Base-by-base conservation (phyloP, 768 basidiomycete genomes). In the Baorangia bicolor region DNA sequence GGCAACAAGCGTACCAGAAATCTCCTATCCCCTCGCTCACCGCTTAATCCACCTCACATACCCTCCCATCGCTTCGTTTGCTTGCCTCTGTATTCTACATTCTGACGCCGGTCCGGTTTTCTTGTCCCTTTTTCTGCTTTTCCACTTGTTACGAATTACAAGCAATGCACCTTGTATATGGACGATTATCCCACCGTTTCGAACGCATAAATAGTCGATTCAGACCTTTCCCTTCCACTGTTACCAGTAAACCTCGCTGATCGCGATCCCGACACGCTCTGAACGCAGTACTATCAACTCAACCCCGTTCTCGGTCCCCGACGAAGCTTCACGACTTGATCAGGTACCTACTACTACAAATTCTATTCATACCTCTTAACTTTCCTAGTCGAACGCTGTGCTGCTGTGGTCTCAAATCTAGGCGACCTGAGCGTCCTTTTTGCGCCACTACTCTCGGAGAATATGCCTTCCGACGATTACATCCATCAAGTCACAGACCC, bases 1-100 rank as follows among this genome's bases (percentile, higher is more conserved):
- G 69, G 66, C 69, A 69, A 52, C 61, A 69, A 60, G 54, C 63
- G 62, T 47, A 63, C 47, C 63, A 61, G 53, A 56, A 56, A 47
- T 51, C 39, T 54, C 47, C 55, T 38, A 39, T 50, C 41, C 28
- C 31, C 44, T 47, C 56, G 37, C 38, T 39, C 56, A 30, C 49
- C 58, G 41, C 40, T 52, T 61, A 55, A 58, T 61, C 57, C 68
- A 31, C 58, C 49, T 28, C 41, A 43, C 66, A 70, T 72, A 72
- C 70, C 68, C 59, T 61, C 55, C 49, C 41, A 21, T 52, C 50
- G 38, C 39, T 18, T 41, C 59, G 64, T 49, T 61, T 70, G 57
- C 70, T 61, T 53, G 57, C 58, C 59, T 30, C 30, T 70, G 69
- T 70, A 70, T 58, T 61, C 27, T 70, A 70, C 56, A 59, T 42